Evolutionary conservation across 164 flowering plant species (phyloP), one percentile per base, ranked within the genome.

Genomic region (Pachysandra terminalis): DNA sequence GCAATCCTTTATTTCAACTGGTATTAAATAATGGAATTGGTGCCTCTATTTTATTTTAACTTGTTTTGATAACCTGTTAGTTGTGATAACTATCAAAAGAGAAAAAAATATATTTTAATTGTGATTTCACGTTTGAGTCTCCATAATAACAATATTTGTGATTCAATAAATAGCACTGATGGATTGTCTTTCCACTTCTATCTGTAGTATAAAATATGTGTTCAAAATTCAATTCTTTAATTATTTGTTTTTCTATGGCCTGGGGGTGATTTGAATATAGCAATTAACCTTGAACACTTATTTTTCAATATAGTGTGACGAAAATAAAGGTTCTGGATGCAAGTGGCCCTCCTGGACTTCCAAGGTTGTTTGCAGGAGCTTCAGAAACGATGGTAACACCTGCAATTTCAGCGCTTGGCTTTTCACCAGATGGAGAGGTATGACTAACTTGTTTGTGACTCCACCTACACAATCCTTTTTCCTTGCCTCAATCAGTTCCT

Each of bases 361-460:
- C 98, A 72, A 84, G 74, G 78, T 81, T 90, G 71, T 91, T 90
- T 73, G 78, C 84, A 58, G 85, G 93, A 64, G 73, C 71, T 71
- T 80, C 94, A 68, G 93, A 83, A 73, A 68, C 45, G 15, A 67
- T 56, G 45, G 61, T 81, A 19, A 83, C 82, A 63, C 81, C 92
- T 59, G 86, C 83, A 48, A 90, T 92, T 74, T 89, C 99, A 67
- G 91, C 96, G 61, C 77, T 95, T 64, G 83, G 87, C 73, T 95
- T 95, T 78, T 89, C 99, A 24, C 99, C 94, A 5, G 97, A 95
- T 81, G 98, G 98, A 78, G 98, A 95, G 98, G 99, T 95, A 87
- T 41, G 35, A 16, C 25, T 52, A 19, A 16, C 35, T 23, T 16
- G 27, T 35, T n/a, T 15, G 13, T 58, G 13, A 15, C 13, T 5